Base-by-base conservation (phyloP, 2,329 filamentous ascomycete genomes). In the Verticillium albo-atrum region DNA sequence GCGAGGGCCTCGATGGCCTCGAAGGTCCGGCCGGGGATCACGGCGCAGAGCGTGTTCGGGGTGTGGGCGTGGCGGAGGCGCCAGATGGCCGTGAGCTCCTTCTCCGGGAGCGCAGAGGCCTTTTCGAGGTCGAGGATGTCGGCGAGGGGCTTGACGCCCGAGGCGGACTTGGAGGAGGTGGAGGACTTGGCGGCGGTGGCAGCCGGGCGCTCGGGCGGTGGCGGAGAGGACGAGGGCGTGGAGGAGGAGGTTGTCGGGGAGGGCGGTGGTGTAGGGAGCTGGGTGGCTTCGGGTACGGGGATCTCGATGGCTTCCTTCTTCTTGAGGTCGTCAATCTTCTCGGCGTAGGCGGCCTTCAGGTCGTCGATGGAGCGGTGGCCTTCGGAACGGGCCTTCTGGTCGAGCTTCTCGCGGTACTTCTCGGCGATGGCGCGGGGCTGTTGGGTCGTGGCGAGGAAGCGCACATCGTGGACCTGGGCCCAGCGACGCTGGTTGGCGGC, bases 401-500 rank as follows among this genome's bases (percentile, higher is more conserved):
- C 84, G 63, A 99, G 88, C 79, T 97, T 97, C 60, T 89, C 84
- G 67, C 85, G 86, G 79, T 99, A 99, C 75, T 91, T 96, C 64
- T 96, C 92, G 64, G 91, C 72, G 42, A 97, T 79, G 67, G 83
- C 82, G 60, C 85, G 82, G 54, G 88, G 82, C 60, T 85, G 79
- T 60, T 85, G 85, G 62, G 92, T 90, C 17, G 92, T 95, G 62
- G 89, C 89, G 53, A 97, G 84, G 80, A 94, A 96, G 64, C 93
- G 91, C 54, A 96, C 88, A 74, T 97, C 91, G 74, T 96, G 91
- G 30, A 97, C 92, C 68, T 91, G 91, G 2, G 94, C 94, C 89
- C 91, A 96, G 72, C 93, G 87, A 59, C 89, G 86, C 74, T 97
- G 94, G 66, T 77, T 72, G 59, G 71, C 65, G 58, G 69, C 68